Evolutionary conservation across 352 stramenopile genomes (phyloP).

Genomic region (Pythium utonaiense): DNA sequence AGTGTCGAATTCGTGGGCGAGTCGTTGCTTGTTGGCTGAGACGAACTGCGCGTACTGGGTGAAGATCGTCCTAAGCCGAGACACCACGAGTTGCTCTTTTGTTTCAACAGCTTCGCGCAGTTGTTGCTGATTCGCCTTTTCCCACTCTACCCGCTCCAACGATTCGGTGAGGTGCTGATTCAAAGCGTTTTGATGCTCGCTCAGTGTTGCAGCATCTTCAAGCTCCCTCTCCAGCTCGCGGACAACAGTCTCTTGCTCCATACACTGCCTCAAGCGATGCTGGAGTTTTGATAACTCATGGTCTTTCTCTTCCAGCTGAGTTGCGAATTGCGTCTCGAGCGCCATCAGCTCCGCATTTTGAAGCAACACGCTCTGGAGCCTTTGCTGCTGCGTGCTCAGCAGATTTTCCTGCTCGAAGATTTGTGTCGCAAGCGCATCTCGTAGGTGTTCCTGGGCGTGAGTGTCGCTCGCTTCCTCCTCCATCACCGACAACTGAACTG

Average conservation of each 20-base stretch:
- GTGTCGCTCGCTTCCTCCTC: conserved; percentile 14
- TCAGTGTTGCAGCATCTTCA: conserved; percentile 18
- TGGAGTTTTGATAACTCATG: background rate
- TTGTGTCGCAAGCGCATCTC: conserved; percentile 31
- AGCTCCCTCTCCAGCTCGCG: conserved; percentile 24
- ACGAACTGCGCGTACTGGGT: conserved; percentile 23
- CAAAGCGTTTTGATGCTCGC: conserved; percentile 27
- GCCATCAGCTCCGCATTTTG: conserved; percentile 34
- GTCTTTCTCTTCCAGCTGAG: conserved; percentile 9
- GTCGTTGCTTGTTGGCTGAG: conserved; percentile 16
- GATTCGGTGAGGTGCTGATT: conserved; percentile 23
- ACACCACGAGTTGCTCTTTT: conserved; percentile 18
- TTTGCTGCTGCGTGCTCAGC: conserved; percentile 25
- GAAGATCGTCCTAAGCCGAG: conserved; percentile 23
- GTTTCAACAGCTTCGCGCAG: conserved; percentile 13
- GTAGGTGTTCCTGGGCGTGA: conserved; percentile 21
- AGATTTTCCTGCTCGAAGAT: conserved; percentile 38
- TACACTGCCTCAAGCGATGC: background rate
- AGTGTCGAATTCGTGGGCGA: background rate
- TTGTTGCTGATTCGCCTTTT: conserved; percentile 22
- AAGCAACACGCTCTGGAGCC: conserved; percentile 27
- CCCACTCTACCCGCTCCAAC: conserved; percentile 16
- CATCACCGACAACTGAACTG: conserved; percentile 17
- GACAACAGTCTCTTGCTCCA: conserved; percentile 8
- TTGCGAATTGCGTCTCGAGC: conserved; percentile 26